Evolutionary conservation across 768 basidiomycete genomes (phyloP), one percentile per base, ranked within the genome.

Genomic region (Mycena rosella): DNA sequence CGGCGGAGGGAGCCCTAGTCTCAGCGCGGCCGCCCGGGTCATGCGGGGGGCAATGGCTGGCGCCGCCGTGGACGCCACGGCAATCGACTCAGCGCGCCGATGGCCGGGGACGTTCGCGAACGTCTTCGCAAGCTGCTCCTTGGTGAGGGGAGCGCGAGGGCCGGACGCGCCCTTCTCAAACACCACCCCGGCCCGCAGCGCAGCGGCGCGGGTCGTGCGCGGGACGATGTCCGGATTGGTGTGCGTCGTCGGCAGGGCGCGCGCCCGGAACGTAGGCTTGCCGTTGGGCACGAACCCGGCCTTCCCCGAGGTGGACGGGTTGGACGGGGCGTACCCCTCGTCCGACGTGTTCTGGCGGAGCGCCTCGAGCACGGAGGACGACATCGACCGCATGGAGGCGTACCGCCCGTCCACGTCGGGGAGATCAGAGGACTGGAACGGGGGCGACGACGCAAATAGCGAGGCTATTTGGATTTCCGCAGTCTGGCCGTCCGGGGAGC

Each of bases 61-160:
- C 2, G 94, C 86, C 18, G 88, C 88, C 24, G 91, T 93, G 24
- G 90, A 91, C 17, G 93, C 90, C 11, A 96, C 94, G 0, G 80
- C 63, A 56, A 96, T 92, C 9, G 85, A 86, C 69, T 83, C 87
- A 0, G 84, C 53, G 44, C 94, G 90, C 74, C 94, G 94, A 77
- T 96, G 94, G 0, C 94, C 94, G 0, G 94, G 94, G 5, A 95
- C 89, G 67, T 92, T 89, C 26, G 86, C 85, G 75, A 95, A 96
- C 17, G 89, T 91, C 78, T 87, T 80, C 18, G 83, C 83, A 2
- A 85, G 83, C 26, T 85, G 84, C 70, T 91, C 92, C 72, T 91
- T 90, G 9, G 88, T 85, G 26, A 85, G 80, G 0, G 89, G 85
- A 29, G 78, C 79, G 30, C 90, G 87, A 20, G 88, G 86, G 1